phyloP scores from a whole-genome alignment of 257 asterid species.

The Paraleonurus japonicus region DNA sequence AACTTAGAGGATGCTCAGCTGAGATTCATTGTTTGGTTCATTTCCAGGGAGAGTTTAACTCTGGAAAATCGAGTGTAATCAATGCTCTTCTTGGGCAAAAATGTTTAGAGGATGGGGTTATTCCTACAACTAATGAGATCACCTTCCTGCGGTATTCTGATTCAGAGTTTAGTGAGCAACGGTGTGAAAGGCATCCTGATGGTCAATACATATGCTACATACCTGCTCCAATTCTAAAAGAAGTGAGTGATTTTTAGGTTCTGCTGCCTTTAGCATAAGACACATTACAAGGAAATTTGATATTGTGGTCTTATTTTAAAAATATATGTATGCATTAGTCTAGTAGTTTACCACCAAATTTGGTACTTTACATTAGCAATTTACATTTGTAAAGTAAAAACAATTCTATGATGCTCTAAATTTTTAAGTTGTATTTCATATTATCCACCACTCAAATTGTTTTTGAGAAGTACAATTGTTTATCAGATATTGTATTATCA shows the following conservation, averaged over 20 bases:
- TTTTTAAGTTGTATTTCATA: background rate
- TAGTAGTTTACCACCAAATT: background rate
- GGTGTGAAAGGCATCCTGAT: conserved; percentile 93
- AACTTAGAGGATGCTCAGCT: conserved; percentile 21
- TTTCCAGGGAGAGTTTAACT: conserved; percentile 95
- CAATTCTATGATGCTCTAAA: background rate
- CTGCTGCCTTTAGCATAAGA: conserved; percentile 1
- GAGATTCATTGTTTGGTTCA: conserved; percentile 29
- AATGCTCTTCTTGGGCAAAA: conserved; percentile 96
- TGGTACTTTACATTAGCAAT: conserved; percentile 4
- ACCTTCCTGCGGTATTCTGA: conserved; percentile 88
- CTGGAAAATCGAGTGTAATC: conserved; percentile 95
- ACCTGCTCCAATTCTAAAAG: conserved; percentile 88
- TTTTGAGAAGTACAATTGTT: background rate
- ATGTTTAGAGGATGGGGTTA: conserved; percentile 84
- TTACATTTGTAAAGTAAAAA: background rate
- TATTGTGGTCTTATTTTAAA: background rate
- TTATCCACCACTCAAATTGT: conserved; percentile 1
- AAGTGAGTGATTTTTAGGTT: conserved; percentile 52
- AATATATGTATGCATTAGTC: background rate
- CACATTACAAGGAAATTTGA: background rate
- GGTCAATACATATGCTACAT: conserved; percentile 91
- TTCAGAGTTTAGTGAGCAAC: conserved; percentile 52
- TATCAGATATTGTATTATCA: background rate
- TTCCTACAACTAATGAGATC: conserved; percentile 96